phyloP scores from a whole-genome alignment of 768 basidiomycete species.

The Naganishia randhawae region DNA sequence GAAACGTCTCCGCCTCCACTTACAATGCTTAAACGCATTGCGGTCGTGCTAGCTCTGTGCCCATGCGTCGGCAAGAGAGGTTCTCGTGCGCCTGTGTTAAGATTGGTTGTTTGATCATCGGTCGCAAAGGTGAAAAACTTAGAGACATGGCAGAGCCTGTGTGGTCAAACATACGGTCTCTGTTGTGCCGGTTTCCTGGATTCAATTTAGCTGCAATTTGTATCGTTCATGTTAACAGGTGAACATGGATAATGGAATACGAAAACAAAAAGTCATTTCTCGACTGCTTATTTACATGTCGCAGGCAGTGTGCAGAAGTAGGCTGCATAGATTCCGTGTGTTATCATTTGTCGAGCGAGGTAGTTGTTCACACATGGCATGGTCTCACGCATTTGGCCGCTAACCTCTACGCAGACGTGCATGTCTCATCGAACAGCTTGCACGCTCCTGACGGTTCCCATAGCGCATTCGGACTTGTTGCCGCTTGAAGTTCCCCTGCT shows the following conservation, averaged over 20 bases:
- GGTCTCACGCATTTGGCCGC: no score
- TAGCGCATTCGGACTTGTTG: neutral
- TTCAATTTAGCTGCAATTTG: conserved; percentile 8
- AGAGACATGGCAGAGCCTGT: neutral
- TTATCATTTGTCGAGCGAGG: no score
- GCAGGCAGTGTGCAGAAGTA: neutral
- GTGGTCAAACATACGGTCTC: neutral
- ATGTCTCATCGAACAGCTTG: no score
- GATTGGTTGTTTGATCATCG: neutral
- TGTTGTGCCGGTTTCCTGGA: neutral
- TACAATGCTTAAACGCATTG: conserved; percentile 62
- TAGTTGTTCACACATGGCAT: no score
- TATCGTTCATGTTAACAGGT: conserved; percentile 19
- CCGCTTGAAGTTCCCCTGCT: neutral
- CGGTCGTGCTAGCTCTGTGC: neutral
- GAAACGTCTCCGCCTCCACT: conserved; percentile 82
- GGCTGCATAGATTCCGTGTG: no score
- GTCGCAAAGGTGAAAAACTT: conserved; percentile 5
- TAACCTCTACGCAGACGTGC: no score
- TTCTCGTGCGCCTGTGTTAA: neutral
- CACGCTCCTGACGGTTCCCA: no score
- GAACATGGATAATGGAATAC: conserved; percentile 17
- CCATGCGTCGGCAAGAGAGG: no score
- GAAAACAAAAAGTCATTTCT: neutral
- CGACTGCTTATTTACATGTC: neutral